phyloP scores from a whole-genome alignment of 2,329 filamentous ascomycete species.

The Microdochium nivale region DNA sequence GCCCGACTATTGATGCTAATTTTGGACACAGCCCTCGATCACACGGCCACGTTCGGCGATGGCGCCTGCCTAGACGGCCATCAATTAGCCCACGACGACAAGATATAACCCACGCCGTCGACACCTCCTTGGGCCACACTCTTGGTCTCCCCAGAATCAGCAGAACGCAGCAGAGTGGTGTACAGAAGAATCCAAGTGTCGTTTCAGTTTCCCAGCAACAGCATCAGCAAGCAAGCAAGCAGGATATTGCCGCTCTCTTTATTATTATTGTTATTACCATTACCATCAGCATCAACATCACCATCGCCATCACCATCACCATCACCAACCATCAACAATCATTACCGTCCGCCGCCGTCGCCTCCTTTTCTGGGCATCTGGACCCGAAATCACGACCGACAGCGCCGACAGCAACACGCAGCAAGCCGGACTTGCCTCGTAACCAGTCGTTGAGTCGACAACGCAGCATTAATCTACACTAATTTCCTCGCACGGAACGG shows the following conservation, averaged over 20 bases:
- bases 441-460: neutral
- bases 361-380: neutral
- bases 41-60: neutral
- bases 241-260: conserved; percentile 17
- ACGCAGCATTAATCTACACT: neutral
- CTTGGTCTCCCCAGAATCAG: neutral
- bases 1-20: conserved; percentile 7
- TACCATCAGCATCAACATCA: neutral
- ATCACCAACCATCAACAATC: neutral
- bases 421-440: neutral
- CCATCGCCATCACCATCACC: conserved; percentile 4
- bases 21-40: conserved; percentile 4
- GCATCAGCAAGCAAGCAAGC: conserved; percentile 18
- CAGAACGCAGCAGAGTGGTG: neutral
- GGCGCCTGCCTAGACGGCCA: neutral
- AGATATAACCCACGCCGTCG: neutral
- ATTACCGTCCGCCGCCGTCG: neutral
- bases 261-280: conserved; percentile 13
- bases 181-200: conserved; percentile 35
- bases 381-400: conserved; percentile 1
- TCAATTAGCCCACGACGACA: neutral
- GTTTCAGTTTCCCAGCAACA: conserved; percentile 27
- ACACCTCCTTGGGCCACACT: neutral
- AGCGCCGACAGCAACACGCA: neutral
- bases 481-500: neutral